Conservation (phyloP, 1,139 yeast species). For the Saccharomyces pastorianus region DNA sequence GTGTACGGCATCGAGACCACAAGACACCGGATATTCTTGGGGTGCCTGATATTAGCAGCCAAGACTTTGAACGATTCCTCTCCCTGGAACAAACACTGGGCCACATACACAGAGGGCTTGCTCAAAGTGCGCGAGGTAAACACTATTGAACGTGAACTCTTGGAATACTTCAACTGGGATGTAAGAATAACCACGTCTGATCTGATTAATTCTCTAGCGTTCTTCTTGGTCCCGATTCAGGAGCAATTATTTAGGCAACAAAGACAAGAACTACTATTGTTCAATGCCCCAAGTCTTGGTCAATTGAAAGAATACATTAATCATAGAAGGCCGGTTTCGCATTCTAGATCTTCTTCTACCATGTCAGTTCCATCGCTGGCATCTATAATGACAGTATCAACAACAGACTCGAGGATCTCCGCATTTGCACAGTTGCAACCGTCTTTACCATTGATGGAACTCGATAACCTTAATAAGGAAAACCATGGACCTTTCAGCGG, state of each 20-base stretch:
- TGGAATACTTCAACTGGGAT: conserved; percentile 79
- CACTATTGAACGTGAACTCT: conserved; percentile 81
- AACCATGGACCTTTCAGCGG: not conserved
- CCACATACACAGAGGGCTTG: conserved; percentile 79
- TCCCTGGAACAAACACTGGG: conserved; percentile 94
- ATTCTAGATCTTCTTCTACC: conserved; percentile 14
- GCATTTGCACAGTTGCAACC: not conserved
- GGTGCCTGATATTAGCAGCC: conserved; percentile 81
- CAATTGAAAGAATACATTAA: conserved; percentile 12
- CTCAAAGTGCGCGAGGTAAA: conserved; percentile 73
- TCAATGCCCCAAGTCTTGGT: conserved; percentile 15
- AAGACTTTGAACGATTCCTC: conserved; percentile 87
- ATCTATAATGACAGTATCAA: conserved; percentile 15
- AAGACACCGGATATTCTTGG: conserved; percentile 83
- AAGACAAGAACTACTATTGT: conserved; percentile 13
- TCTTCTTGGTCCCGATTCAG: conserved; percentile 72
- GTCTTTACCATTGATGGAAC: not conserved
- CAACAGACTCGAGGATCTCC: conserved; percentile 5
- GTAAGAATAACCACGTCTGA: conserved; percentile 63
- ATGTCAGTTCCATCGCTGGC: conserved; percentile 22
- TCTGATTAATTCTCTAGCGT: conserved; percentile 57
- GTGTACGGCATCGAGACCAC: conserved; percentile 93
- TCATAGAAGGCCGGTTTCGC: conserved; percentile 40
- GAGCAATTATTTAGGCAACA: conserved; percentile 15
- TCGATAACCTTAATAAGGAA: not conserved